Evolutionary conservation across 2,329 filamentous ascomycete genomes (phyloP).

Genomic region (Xylariales sp.): DNA sequence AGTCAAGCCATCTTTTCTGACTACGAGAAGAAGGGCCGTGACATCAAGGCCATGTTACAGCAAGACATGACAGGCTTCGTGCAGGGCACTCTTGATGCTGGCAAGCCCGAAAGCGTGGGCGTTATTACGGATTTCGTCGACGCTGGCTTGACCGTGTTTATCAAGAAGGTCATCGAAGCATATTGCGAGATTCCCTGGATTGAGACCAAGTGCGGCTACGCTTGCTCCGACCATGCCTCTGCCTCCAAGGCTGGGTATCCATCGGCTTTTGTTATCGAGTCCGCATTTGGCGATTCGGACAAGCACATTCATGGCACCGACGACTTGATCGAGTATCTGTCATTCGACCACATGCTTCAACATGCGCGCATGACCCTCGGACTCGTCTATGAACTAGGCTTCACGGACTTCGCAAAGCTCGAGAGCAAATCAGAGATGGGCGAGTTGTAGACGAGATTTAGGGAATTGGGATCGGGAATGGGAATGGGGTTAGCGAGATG

Average conservation of each 20-base stretch:
- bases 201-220: slow-evolving; percentile 84
- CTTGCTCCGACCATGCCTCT: slow-evolving; percentile 71
- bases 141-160: slow-evolving; percentile 74
- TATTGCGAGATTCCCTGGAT: slow-evolving; percentile 89
- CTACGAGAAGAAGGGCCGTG: slow-evolving; percentile 67
- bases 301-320: slow-evolving; percentile 67
- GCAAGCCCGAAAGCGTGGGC: slow-evolving; percentile 78
- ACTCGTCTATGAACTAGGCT: slow-evolving; percentile 78
- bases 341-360: slow-evolving; percentile 88
- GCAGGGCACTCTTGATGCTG: slow-evolving; percentile 75
- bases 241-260: slow-evolving; percentile 72
- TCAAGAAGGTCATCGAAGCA: slow-evolving; percentile 79
- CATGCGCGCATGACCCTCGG: slow-evolving; percentile 81
- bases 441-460: slow-evolving; percentile 37
- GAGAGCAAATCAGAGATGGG: slow-evolving; percentile 26
- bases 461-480: too few relatives aligned
- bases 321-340: slow-evolving; percentile 66
- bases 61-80: slow-evolving; percentile 97
- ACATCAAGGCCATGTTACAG: slow-evolving; percentile 94
- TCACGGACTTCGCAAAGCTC: slow-evolving; percentile 59
- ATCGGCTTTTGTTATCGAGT: slow-evolving; percentile 72
- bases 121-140: slow-evolving; percentile 93
- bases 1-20: slow-evolving; percentile 83
- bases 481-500: too few relatives aligned
- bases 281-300: slow-evolving; percentile 61